Evolutionary conservation across 2,329 filamentous ascomycete species (phyloP).

Genomic region (Madurella fahalii): DNA sequence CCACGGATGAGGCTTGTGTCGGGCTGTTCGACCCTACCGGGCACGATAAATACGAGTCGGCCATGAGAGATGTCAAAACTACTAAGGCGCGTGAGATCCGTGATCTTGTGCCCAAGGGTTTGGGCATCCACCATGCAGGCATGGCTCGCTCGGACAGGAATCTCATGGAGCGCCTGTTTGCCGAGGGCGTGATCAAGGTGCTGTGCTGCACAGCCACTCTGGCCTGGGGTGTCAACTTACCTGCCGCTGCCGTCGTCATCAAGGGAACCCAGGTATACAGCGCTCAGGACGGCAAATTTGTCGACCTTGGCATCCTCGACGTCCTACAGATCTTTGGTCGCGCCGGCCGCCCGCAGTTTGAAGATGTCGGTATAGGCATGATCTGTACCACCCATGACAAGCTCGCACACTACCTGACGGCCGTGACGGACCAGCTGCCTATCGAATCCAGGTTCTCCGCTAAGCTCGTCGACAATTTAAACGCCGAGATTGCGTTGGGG

Average conservation of each 20-base stretch:
- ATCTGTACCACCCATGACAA: slow-evolving; percentile 97
- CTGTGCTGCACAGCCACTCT: slow-evolving; percentile 97
- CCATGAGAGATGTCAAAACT: slow-evolving; percentile 77
- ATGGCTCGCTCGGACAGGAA: slow-evolving; percentile 95
- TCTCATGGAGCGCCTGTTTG: slow-evolving; percentile 89
- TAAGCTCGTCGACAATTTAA: slow-evolving; percentile 92
- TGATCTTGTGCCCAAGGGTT: slow-evolving; percentile 82
- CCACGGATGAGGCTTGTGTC: slow-evolving; percentile 70
- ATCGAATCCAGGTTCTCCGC: slow-evolving; percentile 96
- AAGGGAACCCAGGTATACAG: slow-evolving; percentile 98
- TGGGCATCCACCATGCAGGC: slow-evolving; percentile 94
- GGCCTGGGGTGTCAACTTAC: slow-evolving; percentile 98
- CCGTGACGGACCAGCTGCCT: slow-evolving; percentile 91
- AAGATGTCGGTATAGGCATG: slow-evolving; percentile 96
- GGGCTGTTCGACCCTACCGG: slow-evolving; percentile 78
- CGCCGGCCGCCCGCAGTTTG: slow-evolving; percentile 94
- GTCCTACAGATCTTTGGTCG: slow-evolving; percentile 98
- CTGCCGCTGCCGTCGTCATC: slow-evolving; percentile 93
- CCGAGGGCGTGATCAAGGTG: slow-evolving; percentile 88
- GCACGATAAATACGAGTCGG: slow-evolving; percentile 76
- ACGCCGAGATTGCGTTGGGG: slow-evolving; percentile 88
- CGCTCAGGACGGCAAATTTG: slow-evolving; percentile 91
- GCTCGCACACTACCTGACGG: slow-evolving; percentile 82
- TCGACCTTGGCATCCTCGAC: slow-evolving; percentile 92
- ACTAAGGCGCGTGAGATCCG: slow-evolving; percentile 83